These are phyloP conservation scores for Heterobasidion annosum DNA, from an alignment of 1,284 basidiomycete species.

Conservation along the genomic window DNA sequence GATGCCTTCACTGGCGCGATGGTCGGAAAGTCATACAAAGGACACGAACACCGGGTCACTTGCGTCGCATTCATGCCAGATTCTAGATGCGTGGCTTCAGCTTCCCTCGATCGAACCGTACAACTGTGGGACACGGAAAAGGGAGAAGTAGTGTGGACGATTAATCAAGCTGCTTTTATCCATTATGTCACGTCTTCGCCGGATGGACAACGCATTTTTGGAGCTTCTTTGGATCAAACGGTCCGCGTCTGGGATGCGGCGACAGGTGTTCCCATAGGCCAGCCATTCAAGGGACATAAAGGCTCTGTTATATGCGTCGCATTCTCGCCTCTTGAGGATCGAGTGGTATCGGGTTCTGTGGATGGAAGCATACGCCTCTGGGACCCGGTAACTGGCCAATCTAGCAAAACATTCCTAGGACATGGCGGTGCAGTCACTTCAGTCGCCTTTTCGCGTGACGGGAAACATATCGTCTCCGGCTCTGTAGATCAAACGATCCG, in stretches of 20 bases:
- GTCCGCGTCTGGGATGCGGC: not conserved
- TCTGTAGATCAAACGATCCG: conserved; percentile 4
- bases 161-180: not conserved
- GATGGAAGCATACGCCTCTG: conserved; percentile 4
- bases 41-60: too few species aligned
- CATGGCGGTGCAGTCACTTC: conserved; percentile 1
- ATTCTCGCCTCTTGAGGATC: not conserved
- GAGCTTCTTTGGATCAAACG: not conserved
- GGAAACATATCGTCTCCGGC: conserved; percentile 3
- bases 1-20: too few species aligned
- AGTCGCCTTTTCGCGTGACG: conserved; percentile 6
- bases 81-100: too few species aligned
- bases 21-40: too few species aligned
- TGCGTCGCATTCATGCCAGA: too few species aligned
- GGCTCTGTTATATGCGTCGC: too few species aligned
- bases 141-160: not conserved
- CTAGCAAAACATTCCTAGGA: not conserved
- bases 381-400: conserved; percentile 1
- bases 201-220: not conserved
- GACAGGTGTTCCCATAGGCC: not conserved
- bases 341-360: conserved; percentile 2
- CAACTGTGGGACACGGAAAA: too few species aligned
- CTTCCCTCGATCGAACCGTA: too few species aligned
- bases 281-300: conserved; percentile 10
- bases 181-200: not conserved